Evolutionary conservation across 2,329 filamentous ascomycete genomes (phyloP).

Genomic region (Colletotrichum acutatum): DNA sequence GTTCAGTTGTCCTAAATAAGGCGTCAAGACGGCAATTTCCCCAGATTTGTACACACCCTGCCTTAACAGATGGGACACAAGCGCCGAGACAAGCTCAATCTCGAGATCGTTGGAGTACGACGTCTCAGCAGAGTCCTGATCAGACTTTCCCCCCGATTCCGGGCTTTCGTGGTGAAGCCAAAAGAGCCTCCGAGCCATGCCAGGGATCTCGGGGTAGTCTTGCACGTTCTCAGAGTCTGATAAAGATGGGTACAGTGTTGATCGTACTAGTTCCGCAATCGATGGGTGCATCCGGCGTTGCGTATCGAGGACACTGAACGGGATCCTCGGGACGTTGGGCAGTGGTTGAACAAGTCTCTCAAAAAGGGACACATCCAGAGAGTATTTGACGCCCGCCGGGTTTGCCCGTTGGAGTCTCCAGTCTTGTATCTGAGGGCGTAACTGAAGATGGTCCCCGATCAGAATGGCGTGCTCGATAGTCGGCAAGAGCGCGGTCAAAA

Average conservation of each 20-base stretch:
- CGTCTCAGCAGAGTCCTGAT: conserved; percentile 48
- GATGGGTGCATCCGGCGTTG: conserved; percentile 75
- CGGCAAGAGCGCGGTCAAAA: conserved; percentile 68
- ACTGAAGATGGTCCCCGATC: conserved; percentile 72
- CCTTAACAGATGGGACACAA: conserved; percentile 73
- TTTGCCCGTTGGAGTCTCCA: conserved; percentile 64
- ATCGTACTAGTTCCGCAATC: conserved; percentile 68
- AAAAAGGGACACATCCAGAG: conserved; percentile 70
- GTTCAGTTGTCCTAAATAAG: conserved; percentile 68
- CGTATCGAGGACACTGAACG: conserved; percentile 57
- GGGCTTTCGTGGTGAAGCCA: conserved; percentile 68
- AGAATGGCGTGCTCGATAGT: conserved; percentile 70
- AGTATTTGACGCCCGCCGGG: conserved; percentile 57
- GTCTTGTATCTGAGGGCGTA: conserved; percentile 68
- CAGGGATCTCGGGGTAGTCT: conserved; percentile 59
- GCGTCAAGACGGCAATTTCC: conserved; percentile 78
- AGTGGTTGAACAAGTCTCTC: conserved; percentile 61
- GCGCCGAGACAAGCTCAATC: conserved; percentile 68
- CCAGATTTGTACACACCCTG: conserved; percentile 69
- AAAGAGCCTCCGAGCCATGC: conserved; percentile 64
- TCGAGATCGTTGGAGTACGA: conserved; percentile 70
- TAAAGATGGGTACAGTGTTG: conserved; percentile 67
- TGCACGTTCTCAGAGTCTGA: conserved; percentile 57
- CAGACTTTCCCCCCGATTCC: conserved; percentile 14
- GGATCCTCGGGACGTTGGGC: conserved; percentile 39